Percentiles rank a stretch among this genome's conserved stretches.
Conservation (phyloP, 129 eudicot species). For the Artemisia argyi region DNA sequence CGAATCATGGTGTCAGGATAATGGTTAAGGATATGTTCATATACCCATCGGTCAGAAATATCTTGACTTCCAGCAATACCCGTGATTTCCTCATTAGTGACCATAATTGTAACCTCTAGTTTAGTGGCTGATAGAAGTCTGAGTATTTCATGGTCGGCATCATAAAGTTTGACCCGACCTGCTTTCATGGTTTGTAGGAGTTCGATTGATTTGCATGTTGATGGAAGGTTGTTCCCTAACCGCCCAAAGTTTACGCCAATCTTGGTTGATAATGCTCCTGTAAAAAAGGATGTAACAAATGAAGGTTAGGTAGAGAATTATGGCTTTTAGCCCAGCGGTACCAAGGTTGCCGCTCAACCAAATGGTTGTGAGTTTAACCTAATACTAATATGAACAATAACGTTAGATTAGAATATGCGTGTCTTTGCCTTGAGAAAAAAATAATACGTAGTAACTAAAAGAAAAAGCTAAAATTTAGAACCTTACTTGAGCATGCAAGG, state of each 20-base stretch:
- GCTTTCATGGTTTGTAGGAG: slow-evolving; percentile 46
- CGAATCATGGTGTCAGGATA: slow-evolving; percentile 65
- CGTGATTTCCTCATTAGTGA: slow-evolving; percentile 54
- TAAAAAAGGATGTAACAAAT: neutral
- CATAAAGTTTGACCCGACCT: slow-evolving; percentile 57
- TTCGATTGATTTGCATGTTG: slow-evolving; percentile 51
- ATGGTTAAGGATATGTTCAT: slow-evolving; percentile 46
- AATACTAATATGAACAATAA: too few relatives aligned
- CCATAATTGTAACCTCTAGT: slow-evolving; percentile 64
- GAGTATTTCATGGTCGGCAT: slow-evolving; percentile 59
- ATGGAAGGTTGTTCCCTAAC: slow-evolving; percentile 59
- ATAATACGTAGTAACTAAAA: neutral
- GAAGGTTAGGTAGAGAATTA: neutral
- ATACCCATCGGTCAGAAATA: slow-evolving; percentile 64
- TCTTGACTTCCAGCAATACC: slow-evolving; percentile 47
- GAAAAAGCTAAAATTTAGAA: slow-evolving; percentile 5
- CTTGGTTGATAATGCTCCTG: slow-evolving; percentile 41
- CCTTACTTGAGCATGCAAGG: slow-evolving; percentile 44
- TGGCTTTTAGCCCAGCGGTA: neutral
- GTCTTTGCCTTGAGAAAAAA: neutral
- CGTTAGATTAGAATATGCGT: too few relatives aligned
- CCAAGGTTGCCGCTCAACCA: neutral
- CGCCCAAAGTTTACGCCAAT: slow-evolving; percentile 71
- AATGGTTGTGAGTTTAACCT: neutral
- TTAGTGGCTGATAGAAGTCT: slow-evolving; percentile 48